Evolutionary conservation across 73 alveolate genomes (phyloP).

Genomic region (Paramecium pentaurelia): DNA sequence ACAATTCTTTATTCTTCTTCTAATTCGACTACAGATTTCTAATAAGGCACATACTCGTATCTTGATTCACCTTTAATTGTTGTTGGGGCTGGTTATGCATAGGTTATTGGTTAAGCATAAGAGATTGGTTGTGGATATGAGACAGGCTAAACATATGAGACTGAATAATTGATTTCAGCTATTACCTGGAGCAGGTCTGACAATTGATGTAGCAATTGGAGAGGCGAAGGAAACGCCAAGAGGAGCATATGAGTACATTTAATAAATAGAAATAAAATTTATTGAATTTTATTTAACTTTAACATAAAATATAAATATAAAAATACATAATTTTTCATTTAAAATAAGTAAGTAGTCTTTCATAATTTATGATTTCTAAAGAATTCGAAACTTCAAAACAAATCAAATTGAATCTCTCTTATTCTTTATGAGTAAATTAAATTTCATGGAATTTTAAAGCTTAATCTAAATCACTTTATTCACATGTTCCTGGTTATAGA

Average conservation of each 20-base stretch:
- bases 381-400: conserved; percentile 6
- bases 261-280: background rate
- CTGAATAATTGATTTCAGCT: background rate
- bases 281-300: background rate
- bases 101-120: background rate
- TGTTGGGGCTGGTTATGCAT: conserved; percentile 16
- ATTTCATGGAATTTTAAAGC: conserved; percentile 43
- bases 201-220: background rate
- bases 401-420: background rate
- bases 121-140: background rate
- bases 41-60: conserved; percentile 53
- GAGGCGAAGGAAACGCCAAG: conserved; percentile 48
- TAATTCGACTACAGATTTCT: conserved; percentile 46
- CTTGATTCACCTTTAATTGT: conserved; percentile 57
- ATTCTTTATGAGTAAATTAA: background rate
- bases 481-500: background rate
- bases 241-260: conserved; percentile 21
- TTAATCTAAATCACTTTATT: background rate
- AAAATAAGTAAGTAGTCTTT: background rate
- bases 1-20: conserved; percentile 56
- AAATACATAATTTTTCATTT: background rate
- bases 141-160: background rate
- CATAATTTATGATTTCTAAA: background rate
- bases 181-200: conserved; percentile 21
- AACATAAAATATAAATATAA: background rate